Base-by-base conservation (phyloP, 2,329 filamentous ascomycete genomes). In the Xylariaceae sp. region DNA sequence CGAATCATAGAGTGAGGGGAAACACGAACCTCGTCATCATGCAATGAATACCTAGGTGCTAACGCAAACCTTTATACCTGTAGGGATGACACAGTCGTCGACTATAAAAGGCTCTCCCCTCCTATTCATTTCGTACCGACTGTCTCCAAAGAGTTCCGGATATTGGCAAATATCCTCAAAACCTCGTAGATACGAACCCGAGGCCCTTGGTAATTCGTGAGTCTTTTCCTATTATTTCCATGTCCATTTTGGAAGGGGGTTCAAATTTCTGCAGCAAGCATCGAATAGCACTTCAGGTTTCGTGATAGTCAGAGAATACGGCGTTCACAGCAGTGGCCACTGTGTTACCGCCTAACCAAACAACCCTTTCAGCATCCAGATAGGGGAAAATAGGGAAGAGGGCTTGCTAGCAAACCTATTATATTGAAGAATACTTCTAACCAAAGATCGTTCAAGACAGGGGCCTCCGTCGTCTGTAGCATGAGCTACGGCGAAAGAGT, bases 401-500 rank as follows among this genome's bases (percentile, higher is more conserved):
- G 12, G 18, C 3, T 26, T 10, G 23, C 6, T 2, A 18, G 50
- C 55, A 20, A 21, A 61, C 59, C 59, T 37, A 48, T 40, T 21
- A 56, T 53, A 12, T 61, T 60, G 12, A 62, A 59, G 12, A 54
- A n/a, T 2, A 57, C 63, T 29, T 65, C 63, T 1, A 44, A 51
- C 50, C 61, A 59, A 2, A 65, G 57, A 29, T 64, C 57, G 4
- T 41, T n/a, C 40, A 2, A 50, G 42, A n/a, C 51, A 46, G 6
- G 53, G 10, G n/a, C 48, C 40, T 9, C 49, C 48, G n/a, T 51
- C 41, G 4, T 20, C 48, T 10, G 45, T 48, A 7, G 53, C 29
- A 19, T 59, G 20, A 32, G 7, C 53, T 1, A 53, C 79, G 0
- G 82, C 68, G 52, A 80, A 80, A 0, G 76, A 81, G 59, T 81